phyloP scores from a whole-genome alignment of 148 eudicot genomes.

The Chenopodium suecicum region DNA sequence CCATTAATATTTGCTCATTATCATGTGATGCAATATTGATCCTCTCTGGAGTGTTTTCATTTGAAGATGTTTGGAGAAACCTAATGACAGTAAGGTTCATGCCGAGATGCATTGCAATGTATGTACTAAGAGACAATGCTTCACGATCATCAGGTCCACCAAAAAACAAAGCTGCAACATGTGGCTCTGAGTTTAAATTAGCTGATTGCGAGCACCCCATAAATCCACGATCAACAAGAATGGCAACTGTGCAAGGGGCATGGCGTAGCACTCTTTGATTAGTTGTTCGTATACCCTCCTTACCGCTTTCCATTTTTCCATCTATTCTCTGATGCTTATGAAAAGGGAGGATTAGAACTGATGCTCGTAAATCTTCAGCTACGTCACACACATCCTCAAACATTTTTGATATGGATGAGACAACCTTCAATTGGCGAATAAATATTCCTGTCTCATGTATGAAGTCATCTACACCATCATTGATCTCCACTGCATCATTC shows the following conservation, averaged over 20 bases:
- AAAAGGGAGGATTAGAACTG: conserved; percentile 69
- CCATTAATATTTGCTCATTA: conserved; percentile 69
- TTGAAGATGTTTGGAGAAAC: conserved; percentile 45
- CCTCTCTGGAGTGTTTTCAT: conserved; percentile 29
- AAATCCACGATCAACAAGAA: conserved; percentile 76
- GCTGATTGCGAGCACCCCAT: conserved; percentile 37
- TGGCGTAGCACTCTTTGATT: conserved; percentile 82
- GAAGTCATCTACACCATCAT: conserved; percentile 60
- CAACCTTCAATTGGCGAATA: conserved; percentile 62
- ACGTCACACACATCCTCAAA: conserved; percentile 61
- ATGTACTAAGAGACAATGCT: conserved; percentile 73
- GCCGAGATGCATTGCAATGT: conserved; percentile 63
- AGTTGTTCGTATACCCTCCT: conserved; percentile 70
- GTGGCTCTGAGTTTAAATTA: conserved; percentile 48
- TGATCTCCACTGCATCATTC: conserved; percentile 79
- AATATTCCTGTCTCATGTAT: conserved; percentile 53
- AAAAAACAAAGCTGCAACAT: conserved; percentile 73
- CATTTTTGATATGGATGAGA: conserved; percentile 57
- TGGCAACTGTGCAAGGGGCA: conserved; percentile 76
- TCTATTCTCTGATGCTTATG: conserved; percentile 93
- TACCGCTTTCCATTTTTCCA: conserved; percentile 81
- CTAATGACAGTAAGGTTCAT: conserved; percentile 69
- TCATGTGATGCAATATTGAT: conserved; percentile 50
- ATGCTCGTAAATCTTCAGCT: conserved; percentile 70
- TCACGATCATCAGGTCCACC: conserved; percentile 97